Conservation (phyloP, 352 stramenopile species). For the Proteromonas lacertae region DNA sequence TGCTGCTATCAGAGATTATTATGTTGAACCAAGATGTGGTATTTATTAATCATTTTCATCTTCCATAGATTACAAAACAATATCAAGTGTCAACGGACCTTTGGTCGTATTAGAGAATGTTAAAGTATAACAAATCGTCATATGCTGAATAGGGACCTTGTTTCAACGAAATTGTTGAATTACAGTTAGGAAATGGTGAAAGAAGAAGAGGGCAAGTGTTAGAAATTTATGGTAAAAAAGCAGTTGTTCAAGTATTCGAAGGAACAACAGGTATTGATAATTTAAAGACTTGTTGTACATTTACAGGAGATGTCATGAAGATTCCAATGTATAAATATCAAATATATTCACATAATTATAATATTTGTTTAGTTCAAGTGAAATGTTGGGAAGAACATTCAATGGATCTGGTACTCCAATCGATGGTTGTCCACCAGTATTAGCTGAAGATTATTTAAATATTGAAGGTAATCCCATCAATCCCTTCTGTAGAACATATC, state of each 20-base stretch:
- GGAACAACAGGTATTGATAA: conserved; percentile 94
- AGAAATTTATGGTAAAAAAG: conserved; percentile 79
- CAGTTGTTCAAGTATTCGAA: conserved; percentile 82
- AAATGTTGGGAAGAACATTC: conserved; percentile 73
- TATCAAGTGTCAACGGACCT: conserved; percentile 86
- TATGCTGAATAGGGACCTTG: no score
- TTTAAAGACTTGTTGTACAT: conserved; percentile 81
- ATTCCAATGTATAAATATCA: conserved; percentile 97
- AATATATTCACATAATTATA: background rate
- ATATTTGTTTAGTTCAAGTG: no score
- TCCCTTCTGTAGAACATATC: conserved; percentile 87
- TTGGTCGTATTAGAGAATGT: conserved; percentile 97
- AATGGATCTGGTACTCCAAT: conserved; percentile 92
- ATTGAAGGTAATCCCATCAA: conserved; percentile 98
- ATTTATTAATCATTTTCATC: no score
- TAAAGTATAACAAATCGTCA: no score
- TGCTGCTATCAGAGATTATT: conserved; percentile 17
- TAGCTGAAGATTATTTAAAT: conserved; percentile 89
- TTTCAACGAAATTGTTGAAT: conserved; percentile 94
- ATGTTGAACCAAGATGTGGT: conserved; percentile 15
- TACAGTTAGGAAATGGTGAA: conserved; percentile 75
- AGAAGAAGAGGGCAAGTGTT: conserved; percentile 64
- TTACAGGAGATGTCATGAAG: conserved; percentile 90
- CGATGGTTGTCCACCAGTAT: conserved; percentile 70
- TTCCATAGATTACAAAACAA: conserved; percentile 71